These are phyloP conservation scores for Hemileccinum impolitum DNA, from an alignment of 768 basidiomycete species.

Conservation along the genomic window DNA sequence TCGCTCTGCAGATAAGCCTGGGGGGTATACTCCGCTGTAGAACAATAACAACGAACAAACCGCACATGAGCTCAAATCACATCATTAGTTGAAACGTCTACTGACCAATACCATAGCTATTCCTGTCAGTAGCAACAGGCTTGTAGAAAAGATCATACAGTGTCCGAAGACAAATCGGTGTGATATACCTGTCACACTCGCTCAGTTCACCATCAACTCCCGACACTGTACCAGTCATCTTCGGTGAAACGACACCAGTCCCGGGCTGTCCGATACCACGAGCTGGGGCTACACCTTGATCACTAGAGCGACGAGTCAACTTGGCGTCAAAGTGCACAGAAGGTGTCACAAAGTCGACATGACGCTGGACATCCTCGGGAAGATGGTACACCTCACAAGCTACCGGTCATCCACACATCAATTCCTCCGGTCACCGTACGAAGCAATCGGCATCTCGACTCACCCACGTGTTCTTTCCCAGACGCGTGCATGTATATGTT, in stretches of 20 bases:
- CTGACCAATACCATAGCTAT: slow-evolving; percentile 34
- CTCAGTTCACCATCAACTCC: slow-evolving; percentile 12
- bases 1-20: slow-evolving; percentile 30
- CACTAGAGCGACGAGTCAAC: slow-evolving; percentile 16
- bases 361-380: slow-evolving; percentile 27
- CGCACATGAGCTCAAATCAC: not conserved
- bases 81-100: not conserved
- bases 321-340: slow-evolving; percentile 33
- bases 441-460: not conserved
- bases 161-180: slow-evolving; percentile 26
- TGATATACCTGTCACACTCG: slow-evolving; percentile 28
- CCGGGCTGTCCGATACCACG: slow-evolving; percentile 16
- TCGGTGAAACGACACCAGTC: slow-evolving; percentile 8
- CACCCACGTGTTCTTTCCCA: slow-evolving; percentile 28
- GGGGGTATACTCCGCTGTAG: slow-evolving; percentile 34
- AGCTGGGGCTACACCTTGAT: not conserved
- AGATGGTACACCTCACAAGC: slow-evolving; percentile 33
- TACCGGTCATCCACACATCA: slow-evolving; percentile 5
- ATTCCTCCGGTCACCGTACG: not conserved
- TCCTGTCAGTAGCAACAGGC: slow-evolving; percentile 23
- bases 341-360: slow-evolving; percentile 35
- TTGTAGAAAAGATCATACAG: slow-evolving; percentile 26
- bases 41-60: not conserved
- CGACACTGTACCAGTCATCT: slow-evolving; percentile 12
- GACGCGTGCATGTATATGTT: slow-evolving; percentile 26